Conservation (phyloP, 148 eudicot genomes). For the Cornus controversa region DNA sequence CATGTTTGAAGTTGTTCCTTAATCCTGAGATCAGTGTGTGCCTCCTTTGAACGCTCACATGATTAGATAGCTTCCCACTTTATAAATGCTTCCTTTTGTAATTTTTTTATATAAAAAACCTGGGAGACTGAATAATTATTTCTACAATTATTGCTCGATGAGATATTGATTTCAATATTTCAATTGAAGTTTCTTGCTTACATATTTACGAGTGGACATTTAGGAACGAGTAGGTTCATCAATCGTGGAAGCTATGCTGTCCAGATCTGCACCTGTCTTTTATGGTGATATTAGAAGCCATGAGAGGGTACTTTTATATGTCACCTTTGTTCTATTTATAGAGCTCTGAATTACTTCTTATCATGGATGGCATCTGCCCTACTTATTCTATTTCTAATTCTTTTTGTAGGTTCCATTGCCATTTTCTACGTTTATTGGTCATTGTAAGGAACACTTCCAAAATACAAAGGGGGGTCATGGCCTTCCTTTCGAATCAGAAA, state of each 20-base stretch:
- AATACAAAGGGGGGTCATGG: slow-evolving; percentile 25
- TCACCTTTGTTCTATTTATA: not conserved
- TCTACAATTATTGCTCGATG: not conserved
- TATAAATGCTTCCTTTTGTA: too few relatives aligned
- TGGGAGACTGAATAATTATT: too few relatives aligned
- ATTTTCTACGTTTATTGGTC: slow-evolving; percentile 72
- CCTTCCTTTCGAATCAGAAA: slow-evolving; percentile 34
- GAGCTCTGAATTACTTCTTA: not conserved
- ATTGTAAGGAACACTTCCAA: slow-evolving; percentile 46
- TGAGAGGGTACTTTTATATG: slow-evolving; percentile 60
- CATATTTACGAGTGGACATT: slow-evolving; percentile 6
- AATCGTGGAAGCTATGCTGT: slow-evolving; percentile 81
- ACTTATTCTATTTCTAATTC: slow-evolving; percentile 7
- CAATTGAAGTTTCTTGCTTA: not conserved
- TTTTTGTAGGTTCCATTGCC: slow-evolving; percentile 66
- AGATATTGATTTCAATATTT: not conserved
- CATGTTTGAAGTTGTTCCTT: too few relatives aligned
- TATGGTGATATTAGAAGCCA: slow-evolving; percentile 95
- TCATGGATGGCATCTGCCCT: slow-evolving; percentile 5
- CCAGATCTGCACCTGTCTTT: slow-evolving; percentile 76
- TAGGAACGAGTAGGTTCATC: slow-evolving; percentile 72
- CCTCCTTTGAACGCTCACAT: too few relatives aligned
- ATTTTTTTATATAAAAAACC: too few relatives aligned
- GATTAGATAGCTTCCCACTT: too few relatives aligned
- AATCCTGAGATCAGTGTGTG: too few relatives aligned